A percentile compares a stretch with the other conserved stretches of the same genome.
These are phyloP conservation scores for Carex scoparia DNA, from an alignment of 176 grass and related monocot genomes.

Conservation along the genomic window DNA sequence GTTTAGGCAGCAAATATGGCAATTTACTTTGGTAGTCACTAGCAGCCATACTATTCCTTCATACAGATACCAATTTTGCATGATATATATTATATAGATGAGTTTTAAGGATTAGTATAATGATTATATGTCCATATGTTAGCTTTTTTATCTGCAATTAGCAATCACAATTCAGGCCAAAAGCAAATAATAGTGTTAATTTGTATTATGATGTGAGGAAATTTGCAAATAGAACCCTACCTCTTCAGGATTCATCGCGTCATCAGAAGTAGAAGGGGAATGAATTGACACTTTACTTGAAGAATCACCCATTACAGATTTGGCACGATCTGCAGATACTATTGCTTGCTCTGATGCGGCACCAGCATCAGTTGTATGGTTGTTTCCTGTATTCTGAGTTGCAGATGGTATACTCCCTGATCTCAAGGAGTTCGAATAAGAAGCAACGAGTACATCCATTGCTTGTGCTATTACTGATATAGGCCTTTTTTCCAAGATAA, in stretches of 20 bases:
- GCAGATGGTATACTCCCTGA: constrained; percentile 35
- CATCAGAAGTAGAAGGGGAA: constrained; percentile 53
- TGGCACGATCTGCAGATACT: constrained; percentile 30
- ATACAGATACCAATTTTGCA: background rate
- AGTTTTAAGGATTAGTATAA: background rate
- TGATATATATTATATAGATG: background rate
- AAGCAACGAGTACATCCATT: constrained; percentile 84
- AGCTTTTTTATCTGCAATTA: background rate
- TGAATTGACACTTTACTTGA: constrained; percentile 30
- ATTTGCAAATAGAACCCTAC: constrained; percentile 13
- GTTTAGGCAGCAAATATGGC: background rate
- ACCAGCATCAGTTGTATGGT: constrained; percentile 33
- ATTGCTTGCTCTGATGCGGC: background rate
- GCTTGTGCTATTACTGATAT: constrained; percentile 56
- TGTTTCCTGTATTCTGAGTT: constrained; percentile 41
- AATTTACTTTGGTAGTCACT: background rate
- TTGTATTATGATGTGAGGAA: constrained; percentile 20
- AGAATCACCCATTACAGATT: constrained; percentile 23
- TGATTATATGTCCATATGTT: background rate
- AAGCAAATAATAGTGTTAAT: background rate
- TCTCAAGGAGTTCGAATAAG: constrained; percentile 68
- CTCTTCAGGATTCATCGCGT: constrained; percentile 27
- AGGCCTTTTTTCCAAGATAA: constrained; percentile 77
- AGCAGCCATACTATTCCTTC: background rate
- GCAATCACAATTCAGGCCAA: background rate